Conservation (phyloP, 306 rosid species). For the Medicago arabica region DNA sequence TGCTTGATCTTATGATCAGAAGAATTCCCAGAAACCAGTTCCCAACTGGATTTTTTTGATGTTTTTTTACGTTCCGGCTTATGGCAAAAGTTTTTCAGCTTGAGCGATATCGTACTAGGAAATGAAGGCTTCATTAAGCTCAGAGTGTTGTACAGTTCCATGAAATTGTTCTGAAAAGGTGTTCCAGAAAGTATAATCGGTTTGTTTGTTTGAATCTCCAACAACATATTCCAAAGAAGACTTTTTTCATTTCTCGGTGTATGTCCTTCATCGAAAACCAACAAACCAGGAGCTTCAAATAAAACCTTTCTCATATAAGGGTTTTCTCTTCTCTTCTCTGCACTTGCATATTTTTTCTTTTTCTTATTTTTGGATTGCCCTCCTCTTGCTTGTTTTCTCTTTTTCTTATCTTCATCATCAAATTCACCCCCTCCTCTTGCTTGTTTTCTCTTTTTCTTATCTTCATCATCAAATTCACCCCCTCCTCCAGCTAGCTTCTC, state of each 20-base stretch:
- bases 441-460: background rate
- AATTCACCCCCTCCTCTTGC: background rate
- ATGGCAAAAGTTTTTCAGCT: slow-evolving; percentile 47
- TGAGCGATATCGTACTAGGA: slow-evolving; percentile 24
- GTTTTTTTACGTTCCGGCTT: background rate
- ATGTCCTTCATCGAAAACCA: slow-evolving; percentile 58
- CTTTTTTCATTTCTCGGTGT: slow-evolving; percentile 45
- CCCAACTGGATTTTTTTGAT: background rate
- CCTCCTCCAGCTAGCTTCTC: slow-evolving; percentile 29
- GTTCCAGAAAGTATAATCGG: slow-evolving; percentile 53
- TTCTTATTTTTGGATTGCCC: background rate
- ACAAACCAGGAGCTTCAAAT: slow-evolving; percentile 46
- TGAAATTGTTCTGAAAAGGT: slow-evolving; percentile 54
- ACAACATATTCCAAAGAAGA: slow-evolving; percentile 42
- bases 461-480: background rate
- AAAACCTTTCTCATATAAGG: slow-evolving; percentile 30
- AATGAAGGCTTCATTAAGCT: slow-evolving; percentile 14
- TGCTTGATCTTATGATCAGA: slow-evolving; percentile 25
- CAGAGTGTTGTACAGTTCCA: slow-evolving; percentile 44
- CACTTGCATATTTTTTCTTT: background rate
- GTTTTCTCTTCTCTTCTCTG: background rate
- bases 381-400: background rate
- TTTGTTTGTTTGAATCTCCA: slow-evolving; percentile 26
- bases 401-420: background rate
- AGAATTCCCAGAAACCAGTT: background rate